Evolutionary conservation across 2,329 filamentous ascomycete species (phyloP).

Genomic region (Fusarium xylarioides): DNA sequence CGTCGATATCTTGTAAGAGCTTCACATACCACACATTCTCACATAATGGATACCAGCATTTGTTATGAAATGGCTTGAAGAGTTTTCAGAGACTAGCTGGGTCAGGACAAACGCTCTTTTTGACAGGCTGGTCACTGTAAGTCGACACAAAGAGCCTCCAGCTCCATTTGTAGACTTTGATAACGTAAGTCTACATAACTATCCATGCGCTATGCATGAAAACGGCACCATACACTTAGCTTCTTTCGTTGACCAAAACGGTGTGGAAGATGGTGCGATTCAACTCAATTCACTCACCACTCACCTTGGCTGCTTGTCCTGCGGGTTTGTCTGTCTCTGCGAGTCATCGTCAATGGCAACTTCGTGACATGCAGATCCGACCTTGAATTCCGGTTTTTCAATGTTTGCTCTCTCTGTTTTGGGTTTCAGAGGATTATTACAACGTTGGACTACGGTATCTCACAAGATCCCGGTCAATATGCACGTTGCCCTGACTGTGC

Average conservation of each 20-base stretch:
- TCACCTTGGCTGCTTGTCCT: conserved; percentile 10
- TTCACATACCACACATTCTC: not conserved
- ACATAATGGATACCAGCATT: not conserved
- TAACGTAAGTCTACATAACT: conserved; percentile 36
- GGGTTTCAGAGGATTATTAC: not conserved
- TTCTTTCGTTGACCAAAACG: conserved; percentile 26
- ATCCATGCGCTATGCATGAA: conserved; percentile 30
- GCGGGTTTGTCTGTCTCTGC: conserved; percentile 31
- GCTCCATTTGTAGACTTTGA: conserved; percentile 19
- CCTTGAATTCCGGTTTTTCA: conserved; percentile 35
- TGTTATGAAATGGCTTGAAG: not conserved
- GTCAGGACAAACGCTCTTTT: not conserved
- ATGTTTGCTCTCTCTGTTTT: not conserved
- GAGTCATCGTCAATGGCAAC: conserved; percentile 40
- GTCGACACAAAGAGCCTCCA: conserved; percentile 19
- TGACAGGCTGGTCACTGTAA: conserved; percentile 11
- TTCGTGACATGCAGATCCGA: conserved; percentile 40
- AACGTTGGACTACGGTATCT: not conserved
- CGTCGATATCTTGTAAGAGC: not conserved
- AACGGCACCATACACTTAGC: conserved; percentile 31
- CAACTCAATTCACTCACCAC: conserved; percentile 35
- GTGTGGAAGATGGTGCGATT: conserved; percentile 35
- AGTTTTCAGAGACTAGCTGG: not conserved
- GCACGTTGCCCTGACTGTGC: not conserved
- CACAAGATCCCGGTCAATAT: not conserved